phyloP scores from a whole-genome alignment of 345 rosid species.

The Eucalyptus sp. region DNA sequence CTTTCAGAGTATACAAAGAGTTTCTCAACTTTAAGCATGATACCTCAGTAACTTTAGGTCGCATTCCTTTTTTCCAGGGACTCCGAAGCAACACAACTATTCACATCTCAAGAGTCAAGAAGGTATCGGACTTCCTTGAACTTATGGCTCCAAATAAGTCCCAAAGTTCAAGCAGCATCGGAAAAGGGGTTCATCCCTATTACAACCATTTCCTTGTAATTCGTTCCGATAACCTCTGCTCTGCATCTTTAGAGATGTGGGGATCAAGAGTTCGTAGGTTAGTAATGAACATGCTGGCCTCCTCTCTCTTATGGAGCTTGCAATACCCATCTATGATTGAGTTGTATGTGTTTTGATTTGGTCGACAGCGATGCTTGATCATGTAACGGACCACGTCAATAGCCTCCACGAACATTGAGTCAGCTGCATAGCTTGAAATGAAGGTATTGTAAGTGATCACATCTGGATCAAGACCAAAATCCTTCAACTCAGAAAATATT shows the following conservation, averaged over 20 bases:
- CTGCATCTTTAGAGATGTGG: conserved; percentile 34
- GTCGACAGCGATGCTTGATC: conserved; percentile 67
- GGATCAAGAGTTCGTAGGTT: conserved; percentile 60
- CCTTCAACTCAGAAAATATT: conserved; percentile 61
- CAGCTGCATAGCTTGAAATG: conserved; percentile 77
- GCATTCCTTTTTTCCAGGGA: background rate
- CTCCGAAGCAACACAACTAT: background rate
- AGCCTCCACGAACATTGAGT: conserved; percentile 81
- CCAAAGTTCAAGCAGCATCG: background rate
- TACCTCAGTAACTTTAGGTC: background rate
- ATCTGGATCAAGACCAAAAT: conserved; percentile 61
- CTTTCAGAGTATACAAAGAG: background rate
- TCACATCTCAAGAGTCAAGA: background rate
- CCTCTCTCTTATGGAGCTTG: conserved; percentile 46
- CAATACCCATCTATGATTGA: conserved; percentile 83
- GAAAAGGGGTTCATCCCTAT: background rate
- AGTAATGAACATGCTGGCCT: conserved; percentile 50
- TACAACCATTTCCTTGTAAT: conserved; percentile 36
- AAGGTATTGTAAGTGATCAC: conserved; percentile 85
- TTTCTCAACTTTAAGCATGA: background rate
- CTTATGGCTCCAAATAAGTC: background rate
- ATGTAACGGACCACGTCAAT: conserved; percentile 58
- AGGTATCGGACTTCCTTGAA: background rate
- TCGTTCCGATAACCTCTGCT: conserved; percentile 48
- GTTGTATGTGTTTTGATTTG: conserved; percentile 69